These are phyloP conservation scores for Rugonectria rugulosa DNA, from an alignment of 2,329 filamentous ascomycete genomes.

Conservation along the genomic window DNA sequence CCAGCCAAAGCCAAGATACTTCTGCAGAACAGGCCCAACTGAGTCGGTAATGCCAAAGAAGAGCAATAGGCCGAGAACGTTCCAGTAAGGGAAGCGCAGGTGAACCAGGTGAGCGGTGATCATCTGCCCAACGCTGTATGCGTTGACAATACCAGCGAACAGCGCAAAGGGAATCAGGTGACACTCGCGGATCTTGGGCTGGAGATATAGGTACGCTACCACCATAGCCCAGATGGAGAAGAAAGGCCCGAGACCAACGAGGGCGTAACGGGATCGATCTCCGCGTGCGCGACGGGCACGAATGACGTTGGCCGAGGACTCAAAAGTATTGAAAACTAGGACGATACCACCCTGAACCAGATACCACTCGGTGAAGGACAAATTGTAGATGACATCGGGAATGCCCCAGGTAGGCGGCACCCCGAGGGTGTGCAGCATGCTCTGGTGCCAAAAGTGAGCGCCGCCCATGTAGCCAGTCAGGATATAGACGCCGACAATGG, in stretches of 20 bases:
- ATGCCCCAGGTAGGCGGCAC: slow-evolving; percentile 70
- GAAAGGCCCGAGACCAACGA: slow-evolving; percentile 86
- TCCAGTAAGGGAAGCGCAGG: slow-evolving; percentile 87
- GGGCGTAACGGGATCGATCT: slow-evolving; percentile 74
- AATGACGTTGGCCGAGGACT: slow-evolving; percentile 85
- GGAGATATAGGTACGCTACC: slow-evolving; percentile 80
- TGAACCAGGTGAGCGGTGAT: slow-evolving; percentile 94
- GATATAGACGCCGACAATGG: slow-evolving; percentile 81
- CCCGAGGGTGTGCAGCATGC: slow-evolving; percentile 76
- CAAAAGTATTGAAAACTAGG: slow-evolving; percentile 83
- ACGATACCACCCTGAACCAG: slow-evolving; percentile 85
- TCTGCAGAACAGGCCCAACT: slow-evolving; percentile 72
- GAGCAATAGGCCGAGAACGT: slow-evolving; percentile 82
- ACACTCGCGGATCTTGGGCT: slow-evolving; percentile 81
- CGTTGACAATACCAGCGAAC: slow-evolving; percentile 89
- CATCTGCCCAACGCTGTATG: slow-evolving; percentile 94
- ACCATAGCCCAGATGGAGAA: slow-evolving; percentile 80
- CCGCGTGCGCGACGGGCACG: slow-evolving; percentile 77
- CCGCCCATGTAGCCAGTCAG: slow-evolving; percentile 87
- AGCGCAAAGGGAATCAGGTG: slow-evolving; percentile 90
- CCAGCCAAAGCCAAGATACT: slow-evolving; percentile 72
- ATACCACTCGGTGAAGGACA: slow-evolving; percentile 92
- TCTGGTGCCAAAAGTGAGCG: slow-evolving; percentile 90
- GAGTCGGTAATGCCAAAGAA: slow-evolving; percentile 82
- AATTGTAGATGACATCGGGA: slow-evolving; percentile 74